Percentiles rank a stretch among this genome's conserved stretches.
Evolutionary conservation across 768 basidiomycete species (phyloP).

Genomic region (Lyophyllum semitale): DNA sequence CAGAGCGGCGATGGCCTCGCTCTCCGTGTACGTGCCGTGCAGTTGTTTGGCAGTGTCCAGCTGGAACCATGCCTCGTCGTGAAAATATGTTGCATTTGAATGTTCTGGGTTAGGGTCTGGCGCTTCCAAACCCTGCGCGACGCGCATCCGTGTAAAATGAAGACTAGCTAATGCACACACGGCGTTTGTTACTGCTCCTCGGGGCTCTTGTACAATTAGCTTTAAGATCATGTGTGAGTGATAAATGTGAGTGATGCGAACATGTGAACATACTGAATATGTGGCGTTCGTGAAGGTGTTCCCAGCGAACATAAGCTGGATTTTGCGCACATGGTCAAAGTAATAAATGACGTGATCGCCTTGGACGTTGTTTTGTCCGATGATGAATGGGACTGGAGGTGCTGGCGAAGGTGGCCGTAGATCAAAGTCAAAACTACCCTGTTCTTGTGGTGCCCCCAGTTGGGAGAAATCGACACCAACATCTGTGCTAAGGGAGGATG

Average conservation of each 20-base stretch:
- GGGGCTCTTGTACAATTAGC: slow-evolving; percentile 65
- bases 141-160: slow-evolving; percentile 63
- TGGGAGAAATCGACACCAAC: slow-evolving; percentile 34
- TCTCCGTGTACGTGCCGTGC: slow-evolving; percentile 57
- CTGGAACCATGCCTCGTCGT: slow-evolving; percentile 68
- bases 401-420: slow-evolving; percentile 25
- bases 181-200: slow-evolving; percentile 71
- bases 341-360: slow-evolving; percentile 71
- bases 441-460: slow-evolving; percentile 31
- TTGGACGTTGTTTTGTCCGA: slow-evolving; percentile 45
- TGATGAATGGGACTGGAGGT: slow-evolving; percentile 22
- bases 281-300: slow-evolving; percentile 64
- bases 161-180: slow-evolving; percentile 77
- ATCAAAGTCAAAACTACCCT: slow-evolving; percentile 34
- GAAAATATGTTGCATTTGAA: slow-evolving; percentile 63
- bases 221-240: slow-evolving; percentile 19
- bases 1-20: slow-evolving; percentile 76
- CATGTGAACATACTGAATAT: slow-evolving; percentile 54
- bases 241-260: slow-evolving; percentile 8
- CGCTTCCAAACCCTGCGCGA: slow-evolving; percentile 62
- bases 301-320: slow-evolving; percentile 67
- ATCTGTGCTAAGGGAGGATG: slow-evolving; percentile 29
- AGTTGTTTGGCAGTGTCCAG: slow-evolving; percentile 56
- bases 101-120: slow-evolving; percentile 54
- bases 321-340: slow-evolving; percentile 68